These are phyloP conservation scores for Saccharomyces uvarum DNA, from an alignment of 1,139 yeast genomes.

Conservation along the genomic window DNA sequence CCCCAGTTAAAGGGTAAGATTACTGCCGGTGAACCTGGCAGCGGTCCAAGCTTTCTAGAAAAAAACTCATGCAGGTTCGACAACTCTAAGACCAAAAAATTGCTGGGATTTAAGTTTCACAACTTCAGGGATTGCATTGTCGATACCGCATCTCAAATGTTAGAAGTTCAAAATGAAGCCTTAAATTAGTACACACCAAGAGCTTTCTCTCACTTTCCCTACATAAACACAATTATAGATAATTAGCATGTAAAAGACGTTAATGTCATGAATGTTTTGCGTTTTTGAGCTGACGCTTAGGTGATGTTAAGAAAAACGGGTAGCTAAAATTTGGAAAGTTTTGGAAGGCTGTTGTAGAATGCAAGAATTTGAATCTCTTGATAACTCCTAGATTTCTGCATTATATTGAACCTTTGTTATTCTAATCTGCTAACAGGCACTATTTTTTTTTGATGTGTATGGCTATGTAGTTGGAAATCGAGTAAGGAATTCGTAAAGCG, in stretches of 20 bases:
- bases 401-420: neutral
- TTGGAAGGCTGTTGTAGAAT: too few species aligned
- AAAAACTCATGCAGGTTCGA: constrained; percentile 4
- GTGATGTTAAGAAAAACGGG: too few species aligned
- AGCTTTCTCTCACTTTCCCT: neutral
- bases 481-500: neutral
- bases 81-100: constrained; percentile 2
- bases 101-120: constrained; percentile 5
- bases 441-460: neutral
- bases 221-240: neutral
- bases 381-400: too few species aligned
- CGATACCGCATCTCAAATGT: constrained; percentile 5
- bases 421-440: neutral
- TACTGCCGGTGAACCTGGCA: constrained; percentile 14
- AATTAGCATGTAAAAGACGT: neutral
- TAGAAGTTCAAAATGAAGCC: neutral
- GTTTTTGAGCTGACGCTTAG: too few species aligned
- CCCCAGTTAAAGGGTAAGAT: constrained; percentile 35
- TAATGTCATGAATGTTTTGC: neutral
- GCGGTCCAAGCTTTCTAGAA: neutral
- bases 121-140: constrained; percentile 3
- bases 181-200: neutral
- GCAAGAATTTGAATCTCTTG: too few species aligned
- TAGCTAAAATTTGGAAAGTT: too few species aligned
- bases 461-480: neutral